phyloP scores from a whole-genome alignment of 2,329 filamentous ascomycete species.

The Pestalotiopsis sp. region DNA sequence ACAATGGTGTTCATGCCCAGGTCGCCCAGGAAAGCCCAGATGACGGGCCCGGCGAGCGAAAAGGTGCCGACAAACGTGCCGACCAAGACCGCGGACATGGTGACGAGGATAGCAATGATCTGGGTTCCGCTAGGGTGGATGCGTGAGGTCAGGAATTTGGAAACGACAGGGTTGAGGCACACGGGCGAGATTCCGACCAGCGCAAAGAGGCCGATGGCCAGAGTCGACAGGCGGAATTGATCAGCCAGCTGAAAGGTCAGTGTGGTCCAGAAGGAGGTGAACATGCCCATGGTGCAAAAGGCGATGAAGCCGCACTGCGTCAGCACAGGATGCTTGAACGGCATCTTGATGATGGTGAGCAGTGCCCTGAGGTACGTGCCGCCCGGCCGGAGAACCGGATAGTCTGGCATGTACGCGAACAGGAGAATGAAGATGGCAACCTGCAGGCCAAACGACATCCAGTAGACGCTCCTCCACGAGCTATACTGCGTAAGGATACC shows the following conservation, averaged over 20 bases:
- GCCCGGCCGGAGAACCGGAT: slow-evolving; percentile 73
- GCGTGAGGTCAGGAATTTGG: slow-evolving; percentile 24
- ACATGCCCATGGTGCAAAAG: slow-evolving; percentile 58
- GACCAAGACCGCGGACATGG: slow-evolving; percentile 25
- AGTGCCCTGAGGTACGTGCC: slow-evolving; percentile 69
- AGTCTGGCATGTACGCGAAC: slow-evolving; percentile 79
- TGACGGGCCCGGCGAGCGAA: slow-evolving; percentile 33
- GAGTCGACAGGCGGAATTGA: slow-evolving; percentile 26
- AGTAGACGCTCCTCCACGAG: slow-evolving; percentile 78
- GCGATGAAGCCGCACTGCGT: slow-evolving; percentile 70
- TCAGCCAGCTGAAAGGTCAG: slow-evolving; percentile 31
- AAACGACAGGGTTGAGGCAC: slow-evolving; percentile 29
- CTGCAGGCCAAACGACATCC: slow-evolving; percentile 74
- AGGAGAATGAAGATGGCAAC: slow-evolving; percentile 66
- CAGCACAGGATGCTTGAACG: slow-evolving; percentile 67
- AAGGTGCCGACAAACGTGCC: slow-evolving; percentile 34
- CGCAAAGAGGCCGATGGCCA: slow-evolving; percentile 30
- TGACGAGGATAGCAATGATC: slow-evolving; percentile 23
- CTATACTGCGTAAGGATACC: slow-evolving; percentile 76
- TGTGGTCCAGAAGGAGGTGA: slow-evolving; percentile 56
- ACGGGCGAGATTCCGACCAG: slow-evolving; percentile 31
- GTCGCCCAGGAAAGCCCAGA: slow-evolving; percentile 36
- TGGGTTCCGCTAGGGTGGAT: slow-evolving; percentile 28
- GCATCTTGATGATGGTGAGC: slow-evolving; percentile 64
- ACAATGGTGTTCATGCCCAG: slow-evolving; percentile 33